These are phyloP conservation scores for Nothophytophthora sp. DNA, from an alignment of 352 stramenopile genomes.

Conservation along the genomic window DNA sequence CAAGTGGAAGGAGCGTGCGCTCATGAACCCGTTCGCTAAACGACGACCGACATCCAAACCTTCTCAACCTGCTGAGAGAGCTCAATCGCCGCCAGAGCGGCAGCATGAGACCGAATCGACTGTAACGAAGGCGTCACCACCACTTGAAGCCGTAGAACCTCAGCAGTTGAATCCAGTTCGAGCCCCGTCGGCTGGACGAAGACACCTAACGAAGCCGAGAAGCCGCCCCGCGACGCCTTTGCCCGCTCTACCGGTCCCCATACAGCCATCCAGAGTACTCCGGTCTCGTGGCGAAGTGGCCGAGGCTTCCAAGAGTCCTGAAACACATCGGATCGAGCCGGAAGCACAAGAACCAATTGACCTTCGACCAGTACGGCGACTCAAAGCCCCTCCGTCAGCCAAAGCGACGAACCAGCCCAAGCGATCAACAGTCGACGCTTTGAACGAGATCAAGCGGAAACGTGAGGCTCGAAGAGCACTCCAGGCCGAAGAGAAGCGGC, in stretches of 20 bases:
- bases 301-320: slow-evolving; percentile 6
- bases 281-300: slow-evolving; percentile 9
- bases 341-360: slow-evolving; percentile 4
- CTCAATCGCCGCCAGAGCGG: background rate
- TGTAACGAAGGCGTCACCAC: slow-evolving; percentile 10
- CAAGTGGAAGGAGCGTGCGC: slow-evolving; percentile 74
- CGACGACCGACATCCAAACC: slow-evolving; percentile 20
- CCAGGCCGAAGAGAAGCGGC: slow-evolving; percentile 69
- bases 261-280: slow-evolving; percentile 1
- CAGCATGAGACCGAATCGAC: background rate
- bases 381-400: slow-evolving; percentile 8
- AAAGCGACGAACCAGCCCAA: slow-evolving; percentile 35
- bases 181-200: slow-evolving; percentile 20
- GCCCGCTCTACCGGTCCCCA: background rate
- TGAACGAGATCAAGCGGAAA: slow-evolving; percentile 76
- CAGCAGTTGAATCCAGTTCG: slow-evolving; percentile 22
- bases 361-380: slow-evolving; percentile 1
- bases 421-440: slow-evolving; percentile 46
- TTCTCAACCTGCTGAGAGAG: slow-evolving; percentile 1
- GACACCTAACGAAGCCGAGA: too few relatives aligned
- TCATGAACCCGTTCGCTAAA: slow-evolving; percentile 75
- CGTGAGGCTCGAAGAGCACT: slow-evolving; percentile 55
- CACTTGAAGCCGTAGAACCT: slow-evolving; percentile 1
- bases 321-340: too few relatives aligned
- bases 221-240: slow-evolving; percentile 2